Base-by-base conservation (phyloP, 2,329 filamentous ascomycete species). In the Colletotrichum sidae region DNA sequence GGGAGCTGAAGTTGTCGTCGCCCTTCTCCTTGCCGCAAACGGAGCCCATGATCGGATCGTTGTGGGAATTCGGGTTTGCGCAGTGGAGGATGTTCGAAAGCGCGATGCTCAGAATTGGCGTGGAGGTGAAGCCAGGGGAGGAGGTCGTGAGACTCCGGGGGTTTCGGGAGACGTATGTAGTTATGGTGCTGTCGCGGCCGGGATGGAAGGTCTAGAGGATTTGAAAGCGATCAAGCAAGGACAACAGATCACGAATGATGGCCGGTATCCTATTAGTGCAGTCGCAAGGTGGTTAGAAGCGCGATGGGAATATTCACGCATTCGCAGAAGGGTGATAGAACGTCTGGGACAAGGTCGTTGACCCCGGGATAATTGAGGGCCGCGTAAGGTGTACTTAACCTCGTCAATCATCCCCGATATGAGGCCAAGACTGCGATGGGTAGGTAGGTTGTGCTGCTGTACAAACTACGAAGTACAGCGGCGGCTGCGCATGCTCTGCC, bases 1-100 rank as follows among this genome's bases (percentile, higher is more conserved):
- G 90, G 58, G 87, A 86, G 56, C 87, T 80, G 81, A 94, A 96
- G 77, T 87, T 83, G 71, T 92, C 88, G 71, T 92, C 88, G 68
- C 86, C 80, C 38, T 87, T 77, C 89, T 92, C 85, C 77, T 93
- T 94, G 75, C 93, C 92, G 82, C 92, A 97, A 79, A 93, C 85
- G 77, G 93, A 95, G 65, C 94, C 94, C 94, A 97, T 97, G 69
- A 65, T 77, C 12, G 56, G 38, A 38, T 37, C n/a, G 5, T 41
- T 12, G 25, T 55, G 13, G n/a, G n/a, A 15, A 51, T 44, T 15
- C 17, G 35, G 11, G 49, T 44, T 34, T 38, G 42, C 44, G 46
- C 10, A 47, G 54, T 35, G 44, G 17, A 57, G 25, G 2, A 33
- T n/a, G 55, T 51, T 58, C 55, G 46, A 38, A 5, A 38, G 6